These are phyloP conservation scores for Globisporangium uncinulatum DNA, from an alignment of 352 stramenopile genomes.

Conservation along the genomic window DNA sequence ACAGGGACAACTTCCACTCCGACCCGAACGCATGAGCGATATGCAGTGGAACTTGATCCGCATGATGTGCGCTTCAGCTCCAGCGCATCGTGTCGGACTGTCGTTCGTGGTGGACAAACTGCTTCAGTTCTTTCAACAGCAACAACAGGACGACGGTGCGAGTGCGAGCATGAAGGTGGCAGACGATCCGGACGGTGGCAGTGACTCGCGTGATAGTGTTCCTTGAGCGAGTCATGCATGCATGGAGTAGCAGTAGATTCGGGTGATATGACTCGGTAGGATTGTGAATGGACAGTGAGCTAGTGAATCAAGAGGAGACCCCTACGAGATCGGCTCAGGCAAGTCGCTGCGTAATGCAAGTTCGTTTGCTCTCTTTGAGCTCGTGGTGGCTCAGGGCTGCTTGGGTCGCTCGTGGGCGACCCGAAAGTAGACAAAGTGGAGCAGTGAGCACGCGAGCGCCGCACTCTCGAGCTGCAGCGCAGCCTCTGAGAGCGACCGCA, in stretches of 20 bases:
- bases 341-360: no score
- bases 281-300: no score
- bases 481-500: slow-evolving; percentile 50
- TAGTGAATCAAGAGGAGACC: no score
- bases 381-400: not conserved
- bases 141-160: no score
- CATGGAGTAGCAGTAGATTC: no score
- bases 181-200: no score
- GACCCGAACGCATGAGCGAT: not conserved
- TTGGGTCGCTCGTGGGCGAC: slow-evolving; percentile 4
- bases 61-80: slow-evolving; percentile 11
- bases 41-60: slow-evolving; percentile 14
- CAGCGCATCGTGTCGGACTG: slow-evolving; percentile 3
- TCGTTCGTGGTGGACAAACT: slow-evolving; percentile 7
- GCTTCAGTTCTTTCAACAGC: not conserved
- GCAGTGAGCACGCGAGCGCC: slow-evolving; percentile 32
- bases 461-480: slow-evolving; percentile 38
- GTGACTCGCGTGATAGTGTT: no score
- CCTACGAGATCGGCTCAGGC: no score
- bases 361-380: not conserved
- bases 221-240: no score
- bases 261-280: no score
- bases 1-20: not conserved
- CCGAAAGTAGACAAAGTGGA: slow-evolving; percentile 36
- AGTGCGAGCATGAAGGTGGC: no score